Evolutionary conservation across 2,329 filamentous ascomycete genomes (phyloP).

Genomic region (Chrysosporium keratinophilum): DNA sequence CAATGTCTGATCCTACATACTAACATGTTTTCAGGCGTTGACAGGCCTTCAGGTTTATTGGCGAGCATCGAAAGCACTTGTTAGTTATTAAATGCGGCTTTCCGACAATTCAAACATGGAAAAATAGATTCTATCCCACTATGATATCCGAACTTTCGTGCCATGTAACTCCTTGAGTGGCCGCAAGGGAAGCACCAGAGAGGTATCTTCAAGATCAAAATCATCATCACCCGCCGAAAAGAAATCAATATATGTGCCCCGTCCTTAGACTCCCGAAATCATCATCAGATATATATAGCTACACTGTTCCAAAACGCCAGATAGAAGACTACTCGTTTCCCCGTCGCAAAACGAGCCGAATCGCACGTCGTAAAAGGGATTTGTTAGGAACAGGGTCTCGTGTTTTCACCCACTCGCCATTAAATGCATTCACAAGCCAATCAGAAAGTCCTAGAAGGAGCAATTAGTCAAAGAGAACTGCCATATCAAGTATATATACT

Average conservation of each 20-base stretch:
- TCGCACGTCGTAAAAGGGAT: slow-evolving; percentile 21
- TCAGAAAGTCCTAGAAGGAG: slow-evolving; percentile 41
- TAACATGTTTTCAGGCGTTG: too few relatives aligned
- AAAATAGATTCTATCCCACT: too few relatives aligned
- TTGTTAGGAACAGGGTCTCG: slow-evolving; percentile 41
- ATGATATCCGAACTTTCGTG: too few relatives aligned
- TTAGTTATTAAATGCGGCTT: too few relatives aligned
- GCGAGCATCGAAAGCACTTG: too few relatives aligned
- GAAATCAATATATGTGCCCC: not conserved
- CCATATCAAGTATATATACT: not conserved
- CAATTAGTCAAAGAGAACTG: not conserved
- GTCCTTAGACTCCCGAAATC: not conserved
- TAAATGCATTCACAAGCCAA: slow-evolving; percentile 96
- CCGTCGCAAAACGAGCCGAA: not conserved
- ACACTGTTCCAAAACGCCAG: not conserved
- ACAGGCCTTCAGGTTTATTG: too few relatives aligned
- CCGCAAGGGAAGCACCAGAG: too few relatives aligned
- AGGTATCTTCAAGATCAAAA: too few relatives aligned
- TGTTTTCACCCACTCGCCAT: slow-evolving; percentile 75
- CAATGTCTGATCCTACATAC: too few relatives aligned
- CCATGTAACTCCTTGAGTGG: too few relatives aligned
- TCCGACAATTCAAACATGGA: too few relatives aligned
- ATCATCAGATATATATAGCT: not conserved
- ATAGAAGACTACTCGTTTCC: not conserved
- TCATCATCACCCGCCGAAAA: too few relatives aligned